These are phyloP conservation scores for Pontederia paniculata DNA, from an alignment of 176 grass and related monocot species.

Conservation along the genomic window DNA sequence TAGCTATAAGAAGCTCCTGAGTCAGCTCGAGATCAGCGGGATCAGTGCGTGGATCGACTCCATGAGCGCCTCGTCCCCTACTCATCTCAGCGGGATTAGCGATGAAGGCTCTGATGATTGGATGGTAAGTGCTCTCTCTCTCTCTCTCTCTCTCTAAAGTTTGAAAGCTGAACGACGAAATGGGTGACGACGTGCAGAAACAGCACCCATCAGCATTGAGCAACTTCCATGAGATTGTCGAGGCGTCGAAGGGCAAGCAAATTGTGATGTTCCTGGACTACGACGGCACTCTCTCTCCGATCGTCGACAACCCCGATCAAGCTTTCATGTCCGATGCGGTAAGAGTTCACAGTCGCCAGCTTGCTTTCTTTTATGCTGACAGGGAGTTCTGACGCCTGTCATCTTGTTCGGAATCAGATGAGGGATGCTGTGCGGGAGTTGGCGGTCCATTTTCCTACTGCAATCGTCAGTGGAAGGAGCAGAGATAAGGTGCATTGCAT, in stretches of 20 bases:
- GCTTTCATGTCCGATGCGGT: constrained; percentile 70
- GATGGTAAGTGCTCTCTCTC: constrained; percentile 1
- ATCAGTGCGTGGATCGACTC: constrained; percentile 1
- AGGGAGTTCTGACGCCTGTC: no score
- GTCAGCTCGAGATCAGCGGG: constrained; percentile 4
- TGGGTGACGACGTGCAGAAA: constrained; percentile 21
- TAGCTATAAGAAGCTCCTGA: neutral
- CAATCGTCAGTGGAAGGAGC: constrained; percentile 58
- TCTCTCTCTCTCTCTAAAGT: no score
- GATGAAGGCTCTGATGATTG: constrained; percentile 6
- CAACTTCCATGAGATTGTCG: constrained; percentile 32
- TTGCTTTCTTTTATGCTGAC: no score
- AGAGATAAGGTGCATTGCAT: constrained; percentile 39
- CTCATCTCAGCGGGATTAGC: neutral
- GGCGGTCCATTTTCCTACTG: constrained; percentile 47
- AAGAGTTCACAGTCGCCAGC: no score
- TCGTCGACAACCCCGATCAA: constrained; percentile 57
- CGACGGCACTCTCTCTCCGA: constrained; percentile 66
- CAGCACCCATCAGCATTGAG: constrained; percentile 52
- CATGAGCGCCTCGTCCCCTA: constrained; percentile 18
- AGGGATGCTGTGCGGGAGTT: constrained; percentile 38
- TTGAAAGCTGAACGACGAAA: no score
- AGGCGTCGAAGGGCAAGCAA: constrained; percentile 31
- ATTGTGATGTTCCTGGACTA: constrained; percentile 69
- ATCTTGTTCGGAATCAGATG: constrained; percentile 33